These are phyloP conservation scores for Talaromyces proteolyticus DNA, from an alignment of 495 filamentous ascomycete genomes.

Conservation along the genomic window DNA sequence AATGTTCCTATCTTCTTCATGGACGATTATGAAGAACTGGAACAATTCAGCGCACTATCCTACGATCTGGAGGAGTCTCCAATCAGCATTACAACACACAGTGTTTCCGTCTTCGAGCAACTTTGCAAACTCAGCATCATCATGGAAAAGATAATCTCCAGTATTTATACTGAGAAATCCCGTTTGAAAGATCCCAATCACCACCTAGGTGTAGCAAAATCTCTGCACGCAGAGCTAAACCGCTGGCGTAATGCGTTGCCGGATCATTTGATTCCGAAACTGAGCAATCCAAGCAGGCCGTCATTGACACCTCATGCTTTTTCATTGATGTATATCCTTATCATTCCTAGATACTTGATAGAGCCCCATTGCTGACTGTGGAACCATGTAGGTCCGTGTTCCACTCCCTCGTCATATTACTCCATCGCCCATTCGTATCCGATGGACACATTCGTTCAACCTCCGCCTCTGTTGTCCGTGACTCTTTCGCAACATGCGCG, in stretches of 20 bases:
- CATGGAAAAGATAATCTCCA: slow-evolving; percentile 19
- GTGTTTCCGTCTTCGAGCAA: slow-evolving; percentile 18
- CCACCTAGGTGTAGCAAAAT: slow-evolving; percentile 4
- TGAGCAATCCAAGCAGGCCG: not conserved
- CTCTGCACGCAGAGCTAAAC: slow-evolving; percentile 11
- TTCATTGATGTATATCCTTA: slow-evolving; percentile 4
- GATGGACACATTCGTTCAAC: slow-evolving; percentile 18
- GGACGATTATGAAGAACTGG: slow-evolving; percentile 27
- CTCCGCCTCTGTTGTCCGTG: slow-evolving; percentile 12
- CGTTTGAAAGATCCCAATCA: slow-evolving; percentile 8
- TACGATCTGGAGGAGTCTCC: not conserved
- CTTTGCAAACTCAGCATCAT: slow-evolving; percentile 19
- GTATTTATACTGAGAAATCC: slow-evolving; percentile 8
- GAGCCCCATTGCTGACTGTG: not conserved
- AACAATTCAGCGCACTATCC: slow-evolving; percentile 12
- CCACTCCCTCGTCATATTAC: slow-evolving; percentile 17
- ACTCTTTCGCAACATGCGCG: slow-evolving; percentile 17
- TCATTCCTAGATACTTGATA: not conserved
- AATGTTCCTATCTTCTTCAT: slow-evolving; percentile 23
- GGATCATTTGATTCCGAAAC: slow-evolving; percentile 6
- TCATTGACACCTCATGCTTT: slow-evolving; percentile 13
- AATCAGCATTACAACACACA: slow-evolving; percentile 10
- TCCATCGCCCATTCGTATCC: slow-evolving; percentile 18
- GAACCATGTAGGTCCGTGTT: slow-evolving; percentile 2
- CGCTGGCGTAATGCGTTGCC: slow-evolving; percentile 11